Conservation (phyloP, 164 flowering plant genomes). For the Litsea cubeba region DNA sequence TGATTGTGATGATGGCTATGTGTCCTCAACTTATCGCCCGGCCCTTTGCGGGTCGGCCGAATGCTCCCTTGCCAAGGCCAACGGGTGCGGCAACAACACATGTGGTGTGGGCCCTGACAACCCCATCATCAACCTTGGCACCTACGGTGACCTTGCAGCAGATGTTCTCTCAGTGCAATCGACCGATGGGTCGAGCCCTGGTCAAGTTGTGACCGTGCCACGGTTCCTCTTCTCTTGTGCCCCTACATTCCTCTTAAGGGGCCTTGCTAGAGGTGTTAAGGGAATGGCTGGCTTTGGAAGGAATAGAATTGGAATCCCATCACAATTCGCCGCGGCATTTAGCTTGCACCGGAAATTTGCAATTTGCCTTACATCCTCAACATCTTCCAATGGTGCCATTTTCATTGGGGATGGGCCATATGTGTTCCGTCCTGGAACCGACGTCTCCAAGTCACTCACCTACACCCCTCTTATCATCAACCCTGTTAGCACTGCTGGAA, state of each 20-base stretch:
- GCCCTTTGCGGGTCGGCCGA: constrained; percentile 7
- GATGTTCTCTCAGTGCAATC: constrained; percentile 22
- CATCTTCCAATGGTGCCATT: constrained; percentile 22
- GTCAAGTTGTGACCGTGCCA: constrained; percentile 12
- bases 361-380: constrained; percentile 24
- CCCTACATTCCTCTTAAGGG: constrained; percentile 7
- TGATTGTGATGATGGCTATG: constrained; percentile 13
- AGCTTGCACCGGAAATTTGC: constrained; percentile 31
- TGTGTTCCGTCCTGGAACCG: constrained; percentile 22
- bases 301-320: constrained; percentile 15
- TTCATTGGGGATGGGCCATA: constrained; percentile 37
- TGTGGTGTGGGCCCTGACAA: constrained; percentile 15
- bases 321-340: constrained; percentile 20
- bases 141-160: constrained; percentile 8
- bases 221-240: constrained; percentile 22
- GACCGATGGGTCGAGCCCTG: constrained; percentile 21
- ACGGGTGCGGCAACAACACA: constrained; percentile 23
- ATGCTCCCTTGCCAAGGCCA: constrained; percentile 6
- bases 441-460: constrained; percentile 16
- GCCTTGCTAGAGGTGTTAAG: constrained; percentile 3
- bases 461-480: constrained; percentile 31
- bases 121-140: constrained; percentile 8
- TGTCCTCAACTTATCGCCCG: constrained; percentile 10
- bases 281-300: constrained; percentile 37
- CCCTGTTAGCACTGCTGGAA: constrained; percentile 17